Evolutionary conservation across 176 grass and related monocot species (phyloP).

Genomic region (Carex cristatella): DNA sequence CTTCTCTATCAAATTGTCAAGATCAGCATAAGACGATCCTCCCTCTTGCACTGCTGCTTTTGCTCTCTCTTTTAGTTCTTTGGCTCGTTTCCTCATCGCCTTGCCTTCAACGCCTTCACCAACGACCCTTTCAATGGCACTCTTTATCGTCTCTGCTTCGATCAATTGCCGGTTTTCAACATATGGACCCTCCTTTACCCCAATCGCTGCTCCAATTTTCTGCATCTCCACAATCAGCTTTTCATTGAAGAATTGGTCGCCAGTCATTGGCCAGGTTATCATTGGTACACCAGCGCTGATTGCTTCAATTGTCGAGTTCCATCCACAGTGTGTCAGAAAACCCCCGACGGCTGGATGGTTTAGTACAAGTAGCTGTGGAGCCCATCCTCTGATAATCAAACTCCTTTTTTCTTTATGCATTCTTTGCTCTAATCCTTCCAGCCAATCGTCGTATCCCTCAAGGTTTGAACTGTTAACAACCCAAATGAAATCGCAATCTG

Average conservation of each 20-base stretch:
- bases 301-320: conserved; percentile 29
- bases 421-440: conserved; percentile 32
- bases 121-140: not conserved
- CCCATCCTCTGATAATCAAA: conserved; percentile 42
- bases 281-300: conserved; percentile 26
- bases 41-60: not conserved
- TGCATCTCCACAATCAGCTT: conserved; percentile 27
- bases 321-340: conserved; percentile 36
- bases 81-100: not conserved
- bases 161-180: not conserved
- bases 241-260: conserved; percentile 35
- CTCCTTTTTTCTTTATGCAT: conserved; percentile 24
- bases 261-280: conserved; percentile 25
- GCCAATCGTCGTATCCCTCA: conserved; percentile 27
- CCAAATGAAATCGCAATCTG: conserved; percentile 50
- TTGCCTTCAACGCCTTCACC: not conserved
- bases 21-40: not conserved
- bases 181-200: not conserved
- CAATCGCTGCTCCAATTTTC: not conserved
- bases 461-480: conserved; percentile 10
- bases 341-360: conserved; percentile 20
- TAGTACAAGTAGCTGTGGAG: conserved; percentile 30
- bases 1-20: not conserved
- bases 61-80: not conserved
- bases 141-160: not conserved